These are phyloP conservation scores for Yarrowia galli DNA, from an alignment of 1,139 yeast genomes.

Conservation along the genomic window DNA sequence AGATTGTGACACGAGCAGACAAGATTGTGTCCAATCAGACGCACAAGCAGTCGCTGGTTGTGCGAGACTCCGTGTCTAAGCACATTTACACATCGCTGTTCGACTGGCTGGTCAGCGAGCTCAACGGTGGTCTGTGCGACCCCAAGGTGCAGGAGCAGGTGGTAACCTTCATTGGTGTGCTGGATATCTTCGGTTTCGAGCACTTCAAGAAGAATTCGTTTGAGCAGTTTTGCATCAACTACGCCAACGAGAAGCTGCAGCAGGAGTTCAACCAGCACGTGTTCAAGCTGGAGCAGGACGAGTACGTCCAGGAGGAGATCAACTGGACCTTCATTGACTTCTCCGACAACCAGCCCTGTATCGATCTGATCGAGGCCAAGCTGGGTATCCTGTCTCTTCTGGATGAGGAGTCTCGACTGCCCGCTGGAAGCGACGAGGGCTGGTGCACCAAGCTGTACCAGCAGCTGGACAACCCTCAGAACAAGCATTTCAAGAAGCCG, in stretches of 20 bases:
- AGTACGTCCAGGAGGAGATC: slow-evolving; percentile 87
- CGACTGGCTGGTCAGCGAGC: slow-evolving; percentile 91
- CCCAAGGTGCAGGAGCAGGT: slow-evolving; percentile 64
- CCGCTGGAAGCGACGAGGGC: slow-evolving; percentile 91
- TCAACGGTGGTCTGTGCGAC: slow-evolving; percentile 82
- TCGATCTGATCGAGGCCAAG: slow-evolving; percentile 87
- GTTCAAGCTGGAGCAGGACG: slow-evolving; percentile 95
- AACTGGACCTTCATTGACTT: slow-evolving; percentile 98
- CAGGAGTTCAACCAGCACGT: slow-evolving; percentile 98
- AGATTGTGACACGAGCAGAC: slow-evolving; percentile 90
- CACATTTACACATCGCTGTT: slow-evolving; percentile 90
- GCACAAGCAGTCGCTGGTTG: slow-evolving; percentile 85
- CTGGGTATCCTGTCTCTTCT: slow-evolving; percentile 85
- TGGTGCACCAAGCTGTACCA: slow-evolving; percentile 93
- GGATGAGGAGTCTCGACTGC: slow-evolving; percentile 95
- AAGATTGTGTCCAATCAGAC: slow-evolving; percentile 85
- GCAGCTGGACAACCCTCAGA: slow-evolving; percentile 80
- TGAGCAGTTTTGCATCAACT: slow-evolving; percentile 97
- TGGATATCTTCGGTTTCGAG: slow-evolving; percentile 97
- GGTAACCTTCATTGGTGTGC: slow-evolving; percentile 87
- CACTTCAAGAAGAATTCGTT: slow-evolving; percentile 93
- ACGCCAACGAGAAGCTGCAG: slow-evolving; percentile 96
- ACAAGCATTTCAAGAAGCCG: slow-evolving; percentile 85
- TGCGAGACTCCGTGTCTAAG: slow-evolving; percentile 95
- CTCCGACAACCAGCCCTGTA: slow-evolving; percentile 97